Base-by-base conservation (phyloP, 108 stramenopile species). In the Skeletonema tropicum region DNA sequence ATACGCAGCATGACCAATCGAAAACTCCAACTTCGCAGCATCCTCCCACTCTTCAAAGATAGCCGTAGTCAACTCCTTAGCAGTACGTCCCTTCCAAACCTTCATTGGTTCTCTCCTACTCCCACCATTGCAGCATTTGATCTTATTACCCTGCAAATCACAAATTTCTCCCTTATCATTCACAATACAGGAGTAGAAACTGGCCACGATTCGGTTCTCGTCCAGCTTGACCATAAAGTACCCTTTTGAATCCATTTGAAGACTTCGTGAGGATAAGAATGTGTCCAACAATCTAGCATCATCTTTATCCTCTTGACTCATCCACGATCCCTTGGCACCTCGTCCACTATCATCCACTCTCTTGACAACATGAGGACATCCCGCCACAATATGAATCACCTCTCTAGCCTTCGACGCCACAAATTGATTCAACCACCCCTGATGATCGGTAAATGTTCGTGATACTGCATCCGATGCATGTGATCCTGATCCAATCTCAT, bases 131-230 rank as follows among this genome's bases (percentile, higher is more conserved):
- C 58, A 66, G 45, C 87, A 88, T 1, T 29, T 60, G n/a, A 88
- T 68, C 39, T 75, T 76, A 31, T 83, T 83, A 10, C 87, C 87
- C 9, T 83, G 25, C 42, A 85, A 33, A 58, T 88, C 87, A 58
- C 84, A 88, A 26, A 88, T 36, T 66, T 88, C 87, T 5, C 87
- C 87, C 61, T 85, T 76, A 26, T 88, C 87, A 57, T 88, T 85
- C 19, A 74, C 45, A 23, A 85, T 85, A 41, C 83, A 88, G 29
- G 87, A 85, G 61, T 85, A 74, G 42, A 71, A 88, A 11, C 59
- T 74, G 41, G 77, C 85, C 15, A 71, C 32, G 38, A 85, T 81
- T 61, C 71, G 52, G 15, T 72, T 68, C 1, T 41, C 39, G 35
- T 79, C 82, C 35, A 82, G 60, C 48, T 74, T 80, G 21, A 85